Base-by-base conservation (phyloP, 257 asterid genomes). In the Solanum neorickii region DNA sequence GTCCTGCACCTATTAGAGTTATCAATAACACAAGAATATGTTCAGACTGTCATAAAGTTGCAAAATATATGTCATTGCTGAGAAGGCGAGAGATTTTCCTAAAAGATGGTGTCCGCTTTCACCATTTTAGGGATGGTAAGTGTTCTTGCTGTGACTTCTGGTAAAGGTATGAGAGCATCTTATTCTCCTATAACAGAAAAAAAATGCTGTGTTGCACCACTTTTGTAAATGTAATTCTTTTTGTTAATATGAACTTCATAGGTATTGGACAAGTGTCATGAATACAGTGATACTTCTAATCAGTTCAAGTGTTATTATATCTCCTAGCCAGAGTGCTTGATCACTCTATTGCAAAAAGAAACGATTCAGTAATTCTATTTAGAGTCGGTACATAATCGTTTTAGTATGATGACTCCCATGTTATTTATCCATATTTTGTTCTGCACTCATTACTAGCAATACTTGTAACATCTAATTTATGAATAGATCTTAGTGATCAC, bases 71-170 rank as follows among this genome's bases (percentile, higher is more conserved):
- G 83, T 93, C 97, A 66, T 84, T 90, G 88, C 89, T 88, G 88
- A 91, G 91, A 88, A 92, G 88, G 85, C 85, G 91, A 65, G 92
- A 91, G 73, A 94, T 94, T 87, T 87, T 92, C 80, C 89, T 94
- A 27, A 94, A 93, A 88, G 96, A 94, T 41, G 94, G 97, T 47
- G 74, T 77, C 20, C 91, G 92, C 4, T 93, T 92, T 89, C 96
- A 93, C 89, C 95, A 91, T 88, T 94, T 94, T 89, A 87, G 72
- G 42, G 88, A 93, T 47, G 95, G 97, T 77, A 89, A 89, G 88
- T 94, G 94, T 89, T 92, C 95, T 35, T 94, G 97, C 89, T 91
- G 90, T 75, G 95, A 93, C 78, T 93, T 91, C 76, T 89, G 93
- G 94, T 91, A 86, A 72, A 49, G 85, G 31, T 82, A 31, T 7